Evolutionary conservation across 495 filamentous ascomycete species (phyloP).

Genomic region (Chaetomium tenue): DNA sequence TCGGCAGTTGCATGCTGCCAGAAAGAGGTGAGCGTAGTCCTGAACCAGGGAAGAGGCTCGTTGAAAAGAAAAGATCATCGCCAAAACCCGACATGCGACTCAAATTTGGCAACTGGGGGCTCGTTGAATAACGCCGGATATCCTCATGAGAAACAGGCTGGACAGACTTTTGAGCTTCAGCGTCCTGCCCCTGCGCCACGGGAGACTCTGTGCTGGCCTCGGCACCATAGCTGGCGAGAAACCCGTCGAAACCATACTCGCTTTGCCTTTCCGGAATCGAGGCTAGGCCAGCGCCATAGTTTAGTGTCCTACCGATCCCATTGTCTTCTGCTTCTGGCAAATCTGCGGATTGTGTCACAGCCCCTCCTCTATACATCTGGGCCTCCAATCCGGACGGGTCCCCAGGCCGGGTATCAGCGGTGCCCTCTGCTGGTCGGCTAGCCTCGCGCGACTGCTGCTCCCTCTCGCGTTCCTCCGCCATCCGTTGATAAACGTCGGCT

Average conservation of each 20-base stretch:
- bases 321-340: not conserved
- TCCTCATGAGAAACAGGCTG: slow-evolving; percentile 60
- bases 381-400: not conserved
- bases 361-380: not conserved
- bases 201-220: slow-evolving; percentile 21
- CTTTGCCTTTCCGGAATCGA: slow-evolving; percentile 58
- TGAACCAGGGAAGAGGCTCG: slow-evolving; percentile 19
- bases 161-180: slow-evolving; percentile 46
- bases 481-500: slow-evolving; percentile 73
- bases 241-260: slow-evolving; percentile 54
- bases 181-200: not conserved
- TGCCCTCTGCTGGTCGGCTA: slow-evolving; percentile 47
- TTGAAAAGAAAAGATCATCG: slow-evolving; percentile 42
- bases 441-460: slow-evolving; percentile 57
- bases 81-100: slow-evolving; percentile 66
- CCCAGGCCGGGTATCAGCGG: not conserved
- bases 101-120: slow-evolving; percentile 62
- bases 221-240: slow-evolving; percentile 31
- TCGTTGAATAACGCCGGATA: slow-evolving; percentile 41
- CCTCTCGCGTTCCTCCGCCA: slow-evolving; percentile 63
- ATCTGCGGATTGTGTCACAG: not conserved
- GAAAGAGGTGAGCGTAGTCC: slow-evolving; percentile 15
- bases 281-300: slow-evolving; percentile 45
- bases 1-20: slow-evolving; percentile 9
- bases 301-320: slow-evolving; percentile 28